Evolutionary conservation across 306 rosid genomes (phyloP).

Genomic region (Lupinus albus): DNA sequence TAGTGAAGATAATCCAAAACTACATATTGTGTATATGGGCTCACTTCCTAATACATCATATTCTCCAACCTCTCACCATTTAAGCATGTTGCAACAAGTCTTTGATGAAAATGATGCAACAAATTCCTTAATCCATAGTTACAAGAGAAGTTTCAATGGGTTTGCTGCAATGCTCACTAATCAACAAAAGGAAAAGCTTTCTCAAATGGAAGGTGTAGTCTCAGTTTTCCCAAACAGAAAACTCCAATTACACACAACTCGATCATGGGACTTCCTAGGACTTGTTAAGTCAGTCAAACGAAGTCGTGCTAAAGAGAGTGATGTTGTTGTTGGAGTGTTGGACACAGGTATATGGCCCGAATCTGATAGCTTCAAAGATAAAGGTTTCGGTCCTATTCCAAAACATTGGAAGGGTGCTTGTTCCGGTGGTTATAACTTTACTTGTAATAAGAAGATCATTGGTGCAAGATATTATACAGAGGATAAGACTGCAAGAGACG

Average conservation of each 20-base stretch:
- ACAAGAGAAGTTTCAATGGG: constrained; percentile 20
- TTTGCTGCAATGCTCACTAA: constrained; percentile 19
- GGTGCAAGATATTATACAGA: too few species aligned
- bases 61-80: too few species aligned
- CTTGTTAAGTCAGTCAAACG: not conserved
- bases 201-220: constrained; percentile 30
- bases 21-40: constrained; percentile 28
- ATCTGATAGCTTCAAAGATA: too few species aligned
- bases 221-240: constrained; percentile 45
- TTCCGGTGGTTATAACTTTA: too few species aligned
- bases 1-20: not conserved
- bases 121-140: not conserved
- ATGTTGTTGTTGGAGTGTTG: too few species aligned
- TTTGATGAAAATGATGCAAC: not conserved
- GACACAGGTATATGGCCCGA: too few species aligned
- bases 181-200: not conserved
- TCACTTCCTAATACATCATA: constrained; percentile 5
- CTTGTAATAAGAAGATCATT: too few species aligned
- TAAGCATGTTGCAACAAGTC: too few species aligned
- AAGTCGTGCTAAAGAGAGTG: too few species aligned
- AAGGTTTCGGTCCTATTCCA: too few species aligned
- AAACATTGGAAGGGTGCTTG: too few species aligned
- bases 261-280: constrained; percentile 55
- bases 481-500: too few species aligned
- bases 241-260: constrained; percentile 40